These are phyloP conservation scores for Trametes coccinea DNA, from an alignment of 768 basidiomycete genomes.

Conservation along the genomic window DNA sequence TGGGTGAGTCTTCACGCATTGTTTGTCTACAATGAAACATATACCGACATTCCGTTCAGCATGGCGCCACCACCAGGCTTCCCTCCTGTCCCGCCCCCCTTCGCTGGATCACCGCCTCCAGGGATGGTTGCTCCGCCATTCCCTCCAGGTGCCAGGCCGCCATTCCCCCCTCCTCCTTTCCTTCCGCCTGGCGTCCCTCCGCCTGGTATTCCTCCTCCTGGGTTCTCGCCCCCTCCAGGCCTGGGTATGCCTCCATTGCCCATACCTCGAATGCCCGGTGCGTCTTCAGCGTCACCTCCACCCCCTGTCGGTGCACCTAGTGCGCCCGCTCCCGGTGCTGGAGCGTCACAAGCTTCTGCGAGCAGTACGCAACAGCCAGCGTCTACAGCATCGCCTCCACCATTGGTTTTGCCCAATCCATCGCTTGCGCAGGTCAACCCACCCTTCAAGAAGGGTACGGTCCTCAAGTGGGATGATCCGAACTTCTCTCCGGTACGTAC, in stretches of 20 bases:
- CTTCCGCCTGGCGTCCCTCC: constrained; percentile 35
- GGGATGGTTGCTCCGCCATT: constrained; percentile 45
- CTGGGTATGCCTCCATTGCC: constrained; percentile 23
- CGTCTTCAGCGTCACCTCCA: constrained; percentile 23
- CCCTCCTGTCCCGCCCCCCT: constrained; percentile 35
- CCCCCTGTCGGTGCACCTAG: constrained; percentile 31
- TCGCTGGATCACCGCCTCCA: constrained; percentile 42
- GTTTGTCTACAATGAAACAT: too few species aligned
- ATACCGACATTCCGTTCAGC: constrained; percentile 2
- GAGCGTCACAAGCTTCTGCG: constrained; percentile 28
- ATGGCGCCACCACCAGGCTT: constrained; percentile 59
- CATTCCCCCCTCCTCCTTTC: constrained; percentile 40
- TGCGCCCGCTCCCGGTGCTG: constrained; percentile 27
- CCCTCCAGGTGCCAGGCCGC: constrained; percentile 39
- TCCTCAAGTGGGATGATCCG: constrained; percentile 71
- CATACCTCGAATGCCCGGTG: constrained; percentile 28
- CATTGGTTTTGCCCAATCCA: constrained; percentile 54
- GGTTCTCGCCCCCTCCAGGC: constrained; percentile 32
- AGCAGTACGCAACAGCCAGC: constrained; percentile 28
- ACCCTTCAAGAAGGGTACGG: constrained; percentile 73
- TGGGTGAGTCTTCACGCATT: constrained; percentile 42
- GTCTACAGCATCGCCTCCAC: constrained; percentile 28
- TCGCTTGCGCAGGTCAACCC: constrained; percentile 65
- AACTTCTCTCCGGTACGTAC: constrained; percentile 75
- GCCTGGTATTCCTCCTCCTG: constrained; percentile 37